Base-by-base conservation (phyloP, 495 filamentous ascomycete genomes). In the Haplographium delicatum region DNA sequence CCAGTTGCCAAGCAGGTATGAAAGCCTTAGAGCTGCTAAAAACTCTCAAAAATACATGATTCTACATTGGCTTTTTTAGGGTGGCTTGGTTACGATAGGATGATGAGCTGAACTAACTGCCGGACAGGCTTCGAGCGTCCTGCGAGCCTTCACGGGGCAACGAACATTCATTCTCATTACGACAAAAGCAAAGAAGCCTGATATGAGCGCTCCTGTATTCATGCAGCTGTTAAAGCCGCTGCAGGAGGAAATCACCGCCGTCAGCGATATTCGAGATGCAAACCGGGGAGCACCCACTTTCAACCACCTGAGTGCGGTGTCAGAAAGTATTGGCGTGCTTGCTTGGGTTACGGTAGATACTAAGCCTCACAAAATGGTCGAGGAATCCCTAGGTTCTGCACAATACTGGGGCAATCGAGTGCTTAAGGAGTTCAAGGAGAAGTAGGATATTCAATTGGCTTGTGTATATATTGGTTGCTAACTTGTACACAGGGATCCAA, bases 361-460 rank as follows among this genome's bases (percentile, higher is more conserved):
- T 23, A 90, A 88, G 62, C 93, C 93, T 1, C 81, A 76, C 53
- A 88, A 89, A 46, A 88, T 87, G 55, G 82, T 96, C 30, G 75
- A 75, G 24, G 91, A 95, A 40, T 81, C 82, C 40, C 69, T 93
- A 6, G 81, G 80, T 20, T 82, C 87, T 41, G 86, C 90, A 23
- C 79, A 96, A 65, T 94, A 88, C 70, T 96, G 83, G 53, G 94
- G 93, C 2, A 96, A 98, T 71, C 80, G 87, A 50, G 85, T 98
- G 30, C 66, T 96, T 51, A 90, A 84, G 61, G 84, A 89, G 51
- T 82, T 87, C 67, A 96, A 91, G 71, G 89, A 93, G 43, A 91
- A 89, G 90, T 95, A 69, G 54, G 83, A 33, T 16, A 24, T 2
- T 27, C 24, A 0, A n/a, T n/a, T n/a, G n/a, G n/a, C n/a, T n/a